These are phyloP conservation scores for Sphenostylis stenocarpa DNA, from an alignment of 306 rosid species.

Conservation along the genomic window DNA sequence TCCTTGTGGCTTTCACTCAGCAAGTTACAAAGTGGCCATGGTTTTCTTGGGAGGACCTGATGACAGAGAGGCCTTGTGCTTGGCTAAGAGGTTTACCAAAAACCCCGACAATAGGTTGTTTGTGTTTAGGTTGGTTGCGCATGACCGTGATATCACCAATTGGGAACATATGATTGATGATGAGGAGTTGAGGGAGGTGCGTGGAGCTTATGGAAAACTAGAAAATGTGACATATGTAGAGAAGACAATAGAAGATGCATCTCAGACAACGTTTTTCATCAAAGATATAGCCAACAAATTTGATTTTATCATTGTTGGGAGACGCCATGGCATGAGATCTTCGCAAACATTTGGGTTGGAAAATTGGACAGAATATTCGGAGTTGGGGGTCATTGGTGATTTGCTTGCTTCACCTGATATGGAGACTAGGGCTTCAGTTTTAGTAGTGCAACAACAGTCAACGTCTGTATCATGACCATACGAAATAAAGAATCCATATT, in stretches of 20 bases:
- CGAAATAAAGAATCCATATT: too few relatives aligned
- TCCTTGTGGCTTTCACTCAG: background rate
- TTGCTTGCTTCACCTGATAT: conserved; percentile 56
- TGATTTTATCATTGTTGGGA: conserved; percentile 59
- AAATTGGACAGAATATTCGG: conserved; percentile 63
- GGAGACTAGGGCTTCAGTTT: conserved; percentile 40
- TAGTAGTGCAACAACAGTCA: conserved; percentile 57
- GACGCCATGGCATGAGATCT: conserved; percentile 30
- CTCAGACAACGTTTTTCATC: conserved; percentile 37
- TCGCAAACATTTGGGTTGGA: conserved; percentile 47
- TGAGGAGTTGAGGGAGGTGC: conserved; percentile 35
- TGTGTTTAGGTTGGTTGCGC: conserved; percentile 27
- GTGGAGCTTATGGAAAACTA: background rate
- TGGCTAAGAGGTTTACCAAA: conserved; percentile 41
- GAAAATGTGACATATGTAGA: conserved; percentile 38
- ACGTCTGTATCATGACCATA: background rate
- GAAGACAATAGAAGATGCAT: conserved; percentile 24
- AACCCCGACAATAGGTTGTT: conserved; percentile 19
- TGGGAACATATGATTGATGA: conserved; percentile 45
- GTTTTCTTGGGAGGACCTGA: conserved; percentile 55
- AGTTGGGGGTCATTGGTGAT: conserved; percentile 61
- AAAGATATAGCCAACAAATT: conserved; percentile 21
- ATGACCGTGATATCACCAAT: background rate
- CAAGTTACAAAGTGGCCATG: conserved; percentile 21
- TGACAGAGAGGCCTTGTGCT: conserved; percentile 51